phyloP scores from a whole-genome alignment of 2,329 filamentous ascomycete species.

The Xylariaceae sp. region DNA sequence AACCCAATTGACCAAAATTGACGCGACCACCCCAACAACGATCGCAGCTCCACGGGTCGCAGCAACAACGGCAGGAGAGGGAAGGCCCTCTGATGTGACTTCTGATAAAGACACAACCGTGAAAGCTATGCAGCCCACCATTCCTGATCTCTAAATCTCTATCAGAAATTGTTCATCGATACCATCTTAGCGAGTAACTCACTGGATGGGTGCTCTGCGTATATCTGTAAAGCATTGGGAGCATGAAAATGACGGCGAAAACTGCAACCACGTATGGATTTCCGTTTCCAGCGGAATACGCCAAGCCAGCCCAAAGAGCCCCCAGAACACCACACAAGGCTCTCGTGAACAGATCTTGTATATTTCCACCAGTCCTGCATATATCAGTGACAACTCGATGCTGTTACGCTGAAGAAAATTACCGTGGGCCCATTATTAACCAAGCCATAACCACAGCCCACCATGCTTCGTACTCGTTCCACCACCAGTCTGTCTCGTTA shows the following conservation, averaged over 20 bases:
- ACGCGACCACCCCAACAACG: conserved; percentile 48
- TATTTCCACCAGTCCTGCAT: conserved; percentile 48
- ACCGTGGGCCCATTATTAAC: conserved; percentile 50
- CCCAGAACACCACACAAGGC: conserved; percentile 46
- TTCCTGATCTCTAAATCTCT: conserved; percentile 42
- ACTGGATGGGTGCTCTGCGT: conserved; percentile 51
- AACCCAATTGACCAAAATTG: conserved; percentile 54
- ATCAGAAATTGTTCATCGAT: no score
- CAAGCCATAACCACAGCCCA: conserved; percentile 56
- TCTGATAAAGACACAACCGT: conserved; percentile 47
- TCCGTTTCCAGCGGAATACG: conserved; percentile 45
- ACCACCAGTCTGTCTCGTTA: conserved; percentile 41
- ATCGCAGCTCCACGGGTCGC: conserved; percentile 47
- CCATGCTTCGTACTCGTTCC: conserved; percentile 52
- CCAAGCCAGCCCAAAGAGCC: conserved; percentile 50
- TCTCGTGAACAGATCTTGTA: conserved; percentile 53
- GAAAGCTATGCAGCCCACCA: conserved; percentile 55
- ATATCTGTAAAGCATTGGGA: conserved; percentile 56
- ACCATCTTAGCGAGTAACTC: conserved; percentile 13
- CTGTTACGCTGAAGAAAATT: conserved; percentile 10
- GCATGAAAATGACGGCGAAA: conserved; percentile 52
- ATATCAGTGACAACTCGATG: conserved; percentile 1
- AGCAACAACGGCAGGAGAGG: conserved; percentile 36
- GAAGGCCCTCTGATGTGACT: conserved; percentile 24
- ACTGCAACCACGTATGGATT: conserved; percentile 52